Conservation (phyloP, 345 rosid species). For the Linum trigynum region DNA sequence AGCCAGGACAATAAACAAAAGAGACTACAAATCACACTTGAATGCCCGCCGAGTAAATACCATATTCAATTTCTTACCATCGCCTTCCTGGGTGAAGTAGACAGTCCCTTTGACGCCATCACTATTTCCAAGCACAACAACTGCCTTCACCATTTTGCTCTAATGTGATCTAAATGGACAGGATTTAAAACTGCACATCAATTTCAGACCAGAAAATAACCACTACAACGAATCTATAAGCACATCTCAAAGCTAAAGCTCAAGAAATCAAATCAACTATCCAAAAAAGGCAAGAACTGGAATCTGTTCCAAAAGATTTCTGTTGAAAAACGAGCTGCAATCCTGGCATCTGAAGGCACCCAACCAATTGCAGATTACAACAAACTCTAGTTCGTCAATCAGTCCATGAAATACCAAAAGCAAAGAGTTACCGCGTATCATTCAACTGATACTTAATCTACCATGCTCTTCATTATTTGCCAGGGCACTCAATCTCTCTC, state of each 20-base stretch:
- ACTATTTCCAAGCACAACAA: slow-evolving; percentile 56
- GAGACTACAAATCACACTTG: not conserved
- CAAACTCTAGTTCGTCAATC: too few relatives aligned
- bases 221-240: not conserved
- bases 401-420: too few relatives aligned
- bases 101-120: slow-evolving; percentile 79
- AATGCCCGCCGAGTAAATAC: not conserved
- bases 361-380: too few relatives aligned
- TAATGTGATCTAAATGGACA: slow-evolving; percentile 55
- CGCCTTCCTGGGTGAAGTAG: slow-evolving; percentile 66
- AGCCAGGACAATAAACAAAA: not conserved
- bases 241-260: not conserved
- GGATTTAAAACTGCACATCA: slow-evolving; percentile 3
- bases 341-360: too few relatives aligned
- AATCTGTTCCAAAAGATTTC: too few relatives aligned
- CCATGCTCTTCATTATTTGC: too few relatives aligned
- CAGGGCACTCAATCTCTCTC: too few relatives aligned
- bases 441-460: too few relatives aligned
- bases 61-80: slow-evolving; percentile 31
- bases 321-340: too few relatives aligned
- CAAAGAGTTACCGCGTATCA: too few relatives aligned
- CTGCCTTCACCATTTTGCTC: slow-evolving; percentile 72
- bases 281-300: too few relatives aligned
- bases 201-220: not conserved
- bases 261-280: not conserved